Percentiles rank a stretch among this genome's conserved stretches.
phyloP scores from a whole-genome alignment of 1,284 basidiomycete species.

The Cryptococcus floricola region DNA sequence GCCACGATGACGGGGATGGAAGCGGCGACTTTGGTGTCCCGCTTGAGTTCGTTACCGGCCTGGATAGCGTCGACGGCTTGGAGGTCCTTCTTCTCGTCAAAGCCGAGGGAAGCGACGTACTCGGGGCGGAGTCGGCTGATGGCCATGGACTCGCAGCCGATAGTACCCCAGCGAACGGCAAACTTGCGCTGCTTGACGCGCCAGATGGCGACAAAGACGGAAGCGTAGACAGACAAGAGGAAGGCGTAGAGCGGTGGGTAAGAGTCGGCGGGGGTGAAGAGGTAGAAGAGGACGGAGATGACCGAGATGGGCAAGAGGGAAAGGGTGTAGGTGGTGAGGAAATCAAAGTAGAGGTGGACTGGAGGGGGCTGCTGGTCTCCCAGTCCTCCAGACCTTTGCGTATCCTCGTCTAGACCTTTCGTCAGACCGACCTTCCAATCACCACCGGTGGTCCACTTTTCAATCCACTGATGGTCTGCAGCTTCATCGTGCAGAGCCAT shows the following conservation, averaged over 20 bases:
- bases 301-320: constrained; percentile 59
- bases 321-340: constrained; percentile 76
- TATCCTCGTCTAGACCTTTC: constrained; percentile 54
- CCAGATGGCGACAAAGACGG: constrained; percentile 86
- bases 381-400: constrained; percentile 36
- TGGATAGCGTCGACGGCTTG: constrained; percentile 25
- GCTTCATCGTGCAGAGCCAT: constrained; percentile 76
- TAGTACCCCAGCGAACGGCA: constrained; percentile 73
- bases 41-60: constrained; percentile 52
- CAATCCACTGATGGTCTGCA: constrained; percentile 52
- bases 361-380: constrained; percentile 67
- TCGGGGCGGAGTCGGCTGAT: constrained; percentile 72
- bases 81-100: constrained; percentile 32
- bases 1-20: constrained; percentile 73
- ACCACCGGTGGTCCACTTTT: constrained; percentile 39
- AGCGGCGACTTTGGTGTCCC: constrained; percentile 69
- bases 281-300: constrained; percentile 40
- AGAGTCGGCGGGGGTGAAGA: constrained; percentile 55
- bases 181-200: constrained; percentile 73
- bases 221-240: constrained; percentile 71
- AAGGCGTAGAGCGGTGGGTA: constrained; percentile 77
- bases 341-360: constrained; percentile 86
- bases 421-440: constrained; percentile 57
- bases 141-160: constrained; percentile 60
- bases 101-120: constrained; percentile 52